Evolutionary conservation across 1,284 basidiomycete genomes (phyloP).

Genomic region (Sphaerobolus stellatus): DNA sequence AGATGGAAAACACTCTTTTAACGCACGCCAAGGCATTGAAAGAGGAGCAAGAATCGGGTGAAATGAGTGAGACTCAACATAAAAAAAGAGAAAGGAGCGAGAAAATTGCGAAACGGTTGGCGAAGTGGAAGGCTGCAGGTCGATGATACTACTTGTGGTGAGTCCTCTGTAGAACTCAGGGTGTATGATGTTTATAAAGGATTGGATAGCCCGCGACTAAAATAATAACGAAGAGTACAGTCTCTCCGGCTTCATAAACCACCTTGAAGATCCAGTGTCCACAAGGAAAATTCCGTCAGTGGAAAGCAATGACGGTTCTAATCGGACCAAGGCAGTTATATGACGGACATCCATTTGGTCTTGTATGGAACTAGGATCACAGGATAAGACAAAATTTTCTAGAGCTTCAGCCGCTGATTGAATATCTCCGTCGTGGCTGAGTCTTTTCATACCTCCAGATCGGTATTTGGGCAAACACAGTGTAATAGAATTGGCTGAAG

Average conservation of each 20-base stretch:
- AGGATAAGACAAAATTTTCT: too few relatives aligned
- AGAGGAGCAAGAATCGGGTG: constrained; percentile 51
- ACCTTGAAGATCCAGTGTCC: not conserved
- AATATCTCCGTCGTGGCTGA: too few relatives aligned
- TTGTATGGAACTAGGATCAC: too few relatives aligned
- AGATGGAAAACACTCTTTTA: constrained; percentile 72
- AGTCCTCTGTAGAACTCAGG: not conserved
- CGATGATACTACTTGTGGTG: not conserved
- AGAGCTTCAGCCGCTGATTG: too few relatives aligned
- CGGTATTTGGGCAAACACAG: too few relatives aligned
- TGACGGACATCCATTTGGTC: too few relatives aligned
- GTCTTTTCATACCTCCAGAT: too few relatives aligned
- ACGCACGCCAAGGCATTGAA: constrained; percentile 44
- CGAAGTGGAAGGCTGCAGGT: constrained; percentile 24
- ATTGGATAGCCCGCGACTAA: not conserved
- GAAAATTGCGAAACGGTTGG: constrained; percentile 43
- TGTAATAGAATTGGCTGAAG: too few relatives aligned
- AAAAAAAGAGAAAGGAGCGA: constrained; percentile 60
- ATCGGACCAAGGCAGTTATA: too few relatives aligned
- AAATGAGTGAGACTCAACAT: constrained; percentile 66
- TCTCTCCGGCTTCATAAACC: not conserved
- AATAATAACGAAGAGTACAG: not conserved
- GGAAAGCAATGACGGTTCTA: too few relatives aligned
- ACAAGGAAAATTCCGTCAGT: not conserved
- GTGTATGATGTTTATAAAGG: not conserved